Conservation (phyloP, 2,329 filamentous ascomycete species). For the Aspergillus fumigatus region DNA sequence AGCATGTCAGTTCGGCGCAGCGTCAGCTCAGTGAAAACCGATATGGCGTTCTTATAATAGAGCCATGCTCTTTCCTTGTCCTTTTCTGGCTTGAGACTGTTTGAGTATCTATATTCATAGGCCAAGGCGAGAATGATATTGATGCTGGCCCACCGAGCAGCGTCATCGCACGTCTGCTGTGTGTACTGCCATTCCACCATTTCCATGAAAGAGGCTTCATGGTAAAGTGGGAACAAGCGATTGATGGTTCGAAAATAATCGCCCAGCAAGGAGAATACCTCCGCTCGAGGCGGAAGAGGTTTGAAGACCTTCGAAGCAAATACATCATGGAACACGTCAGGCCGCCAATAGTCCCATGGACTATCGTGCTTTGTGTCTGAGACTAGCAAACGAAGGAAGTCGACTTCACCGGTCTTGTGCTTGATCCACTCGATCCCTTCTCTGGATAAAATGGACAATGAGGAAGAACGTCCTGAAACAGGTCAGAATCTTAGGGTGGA, state of each 20-base stretch:
- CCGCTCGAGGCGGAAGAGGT: constrained; percentile 73
- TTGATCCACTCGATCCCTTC: constrained; percentile 98
- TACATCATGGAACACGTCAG: constrained; percentile 88
- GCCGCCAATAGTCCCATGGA: constrained; percentile 91
- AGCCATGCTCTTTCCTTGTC: constrained; percentile 90
- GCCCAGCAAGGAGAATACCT: constrained; percentile 76
- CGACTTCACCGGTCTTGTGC: constrained; percentile 85
- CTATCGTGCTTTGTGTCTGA: constrained; percentile 77
- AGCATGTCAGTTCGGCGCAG: constrained; percentile 91
- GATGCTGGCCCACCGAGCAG: constrained; percentile 93
- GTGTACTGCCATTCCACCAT: constrained; percentile 92
- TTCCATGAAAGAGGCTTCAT: constrained; percentile 94
- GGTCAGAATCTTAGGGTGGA: background rate
- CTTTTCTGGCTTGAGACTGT: constrained; percentile 77
- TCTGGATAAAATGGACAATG: constrained; percentile 92
- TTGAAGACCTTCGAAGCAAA: constrained; percentile 80
- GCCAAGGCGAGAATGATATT: constrained; percentile 87
- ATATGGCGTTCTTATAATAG: constrained; percentile 92
- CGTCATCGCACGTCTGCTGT: constrained; percentile 81
- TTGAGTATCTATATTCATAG: constrained; percentile 84
- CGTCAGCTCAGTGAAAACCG: constrained; percentile 80
- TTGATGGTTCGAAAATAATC: constrained; percentile 98
- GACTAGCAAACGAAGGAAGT: constrained; percentile 82
- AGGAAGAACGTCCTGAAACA: constrained; percentile 74
- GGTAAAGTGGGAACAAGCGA: constrained; percentile 92